Conservation (phyloP, 2,329 filamentous ascomycete genomes). For the Leptoxyphium fumago region DNA sequence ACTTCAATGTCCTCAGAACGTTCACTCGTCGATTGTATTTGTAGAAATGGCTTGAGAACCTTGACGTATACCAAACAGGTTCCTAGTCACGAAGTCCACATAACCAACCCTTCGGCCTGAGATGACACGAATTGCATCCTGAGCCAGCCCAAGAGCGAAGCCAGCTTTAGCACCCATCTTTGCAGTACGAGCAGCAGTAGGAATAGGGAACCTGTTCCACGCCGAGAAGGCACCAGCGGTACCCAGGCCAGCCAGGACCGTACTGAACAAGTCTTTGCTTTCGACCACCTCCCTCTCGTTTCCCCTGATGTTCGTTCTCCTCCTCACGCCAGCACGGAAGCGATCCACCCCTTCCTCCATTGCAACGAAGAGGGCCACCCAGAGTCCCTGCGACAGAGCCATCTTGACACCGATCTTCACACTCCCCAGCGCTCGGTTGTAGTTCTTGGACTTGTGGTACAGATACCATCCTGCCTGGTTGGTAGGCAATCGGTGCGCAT, state of each 20-base stretch:
- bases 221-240: slow-evolving; percentile 78
- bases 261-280: slow-evolving; percentile 61
- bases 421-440: slow-evolving; percentile 65
- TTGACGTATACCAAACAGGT: not conserved
- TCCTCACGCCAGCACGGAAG: slow-evolving; percentile 48
- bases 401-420: slow-evolving; percentile 65
- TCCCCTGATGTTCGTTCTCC: slow-evolving; percentile 24
- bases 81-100: slow-evolving; percentile 42
- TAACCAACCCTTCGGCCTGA: slow-evolving; percentile 63
- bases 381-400: slow-evolving; percentile 53
- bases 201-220: slow-evolving; percentile 67
- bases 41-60: not conserved
- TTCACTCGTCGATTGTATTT: no score
- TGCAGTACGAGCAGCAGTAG: slow-evolving; percentile 47
- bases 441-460: slow-evolving; percentile 98
- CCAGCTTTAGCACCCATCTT: slow-evolving; percentile 68
- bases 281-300: slow-evolving; percentile 15
- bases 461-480: slow-evolving; percentile 83
- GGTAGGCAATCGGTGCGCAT: slow-evolving; percentile 80
- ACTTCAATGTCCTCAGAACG: no score
- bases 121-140: slow-evolving; percentile 56
- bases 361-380: slow-evolving; percentile 62
- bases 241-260: slow-evolving; percentile 66
- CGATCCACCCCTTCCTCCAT: slow-evolving; percentile 78
- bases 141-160: slow-evolving; percentile 61